Percentiles rank a stretch among this genome's conserved stretches.
Conservation (phyloP, 495 filamentous ascomycete genomes). For the Tuber magnatum region DNA sequence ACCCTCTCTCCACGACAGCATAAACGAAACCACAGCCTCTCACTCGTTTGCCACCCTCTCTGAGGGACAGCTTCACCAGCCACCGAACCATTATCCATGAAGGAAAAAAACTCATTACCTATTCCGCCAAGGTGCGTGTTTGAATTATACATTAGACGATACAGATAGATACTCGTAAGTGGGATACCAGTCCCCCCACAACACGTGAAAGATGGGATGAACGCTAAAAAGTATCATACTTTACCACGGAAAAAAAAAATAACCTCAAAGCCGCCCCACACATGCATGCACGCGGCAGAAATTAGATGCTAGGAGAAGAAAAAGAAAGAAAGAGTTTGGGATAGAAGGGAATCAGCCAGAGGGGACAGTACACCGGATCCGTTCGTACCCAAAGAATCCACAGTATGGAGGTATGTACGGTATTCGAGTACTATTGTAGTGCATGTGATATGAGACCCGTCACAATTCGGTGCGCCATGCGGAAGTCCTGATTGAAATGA, state of each 20-base stretch:
- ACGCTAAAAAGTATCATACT: background rate
- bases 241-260: background rate
- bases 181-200: background rate
- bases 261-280: background rate
- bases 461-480: background rate
- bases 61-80: background rate
- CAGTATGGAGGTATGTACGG: background rate
- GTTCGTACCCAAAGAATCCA: background rate
- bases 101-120: background rate
- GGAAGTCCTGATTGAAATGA: background rate
- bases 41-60: background rate
- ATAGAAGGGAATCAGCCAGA: background rate
- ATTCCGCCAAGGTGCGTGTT: background rate
- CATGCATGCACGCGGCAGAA: background rate
- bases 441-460: slow-evolving; percentile 4
- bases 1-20: background rate
- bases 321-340: background rate
- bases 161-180: background rate
- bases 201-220: background rate
- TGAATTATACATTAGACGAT: background rate
- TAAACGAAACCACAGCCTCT: background rate
- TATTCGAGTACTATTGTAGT: no score
- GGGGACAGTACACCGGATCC: background rate
- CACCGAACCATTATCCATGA: background rate
- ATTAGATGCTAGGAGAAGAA: background rate